A percentile compares a stretch with the other conserved stretches of the same genome.
Conservation (phyloP, 2,329 filamentous ascomycete genomes). For the Cercospora citrullina region DNA sequence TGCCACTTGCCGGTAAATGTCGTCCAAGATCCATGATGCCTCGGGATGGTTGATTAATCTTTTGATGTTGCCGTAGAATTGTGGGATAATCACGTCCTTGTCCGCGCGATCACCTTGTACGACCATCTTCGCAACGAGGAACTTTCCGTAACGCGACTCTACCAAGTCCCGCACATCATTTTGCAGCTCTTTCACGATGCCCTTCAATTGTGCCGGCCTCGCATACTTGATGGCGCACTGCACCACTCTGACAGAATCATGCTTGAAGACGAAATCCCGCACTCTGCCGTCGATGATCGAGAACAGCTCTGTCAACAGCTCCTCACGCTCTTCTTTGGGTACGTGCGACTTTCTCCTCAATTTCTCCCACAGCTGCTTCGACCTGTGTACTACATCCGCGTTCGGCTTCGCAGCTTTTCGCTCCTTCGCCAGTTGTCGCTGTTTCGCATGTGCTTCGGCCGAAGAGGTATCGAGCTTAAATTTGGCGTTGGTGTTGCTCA, state of each 20-base stretch:
- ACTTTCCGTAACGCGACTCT: conserved; percentile 96
- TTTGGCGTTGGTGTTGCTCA: conserved; percentile 28
- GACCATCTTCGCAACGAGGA: conserved; percentile 91
- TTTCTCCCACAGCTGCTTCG: conserved; percentile 97
- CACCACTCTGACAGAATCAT: conserved; percentile 93
- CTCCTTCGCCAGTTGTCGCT: conserved; percentile 83
- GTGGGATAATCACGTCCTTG: conserved; percentile 82
- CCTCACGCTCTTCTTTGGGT: conserved; percentile 80
- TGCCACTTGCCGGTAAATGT: conserved; percentile 88
- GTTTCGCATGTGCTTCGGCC: conserved; percentile 87
- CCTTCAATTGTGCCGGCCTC: conserved; percentile 76
- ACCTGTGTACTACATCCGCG: conserved; percentile 80
- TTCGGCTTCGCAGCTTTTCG: conserved; percentile 91
- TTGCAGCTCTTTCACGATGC: conserved; percentile 82
- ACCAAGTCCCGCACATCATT: conserved; percentile 81
- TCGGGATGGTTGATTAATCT: conserved; percentile 95
- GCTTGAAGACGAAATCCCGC: conserved; percentile 96
- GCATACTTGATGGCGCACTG: conserved; percentile 98
- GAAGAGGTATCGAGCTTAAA: conserved; percentile 60
- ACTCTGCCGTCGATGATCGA: conserved; percentile 86
- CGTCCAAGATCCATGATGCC: conserved; percentile 95
- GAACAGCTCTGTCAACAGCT: conserved; percentile 86
- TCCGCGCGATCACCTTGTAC: conserved; percentile 88
- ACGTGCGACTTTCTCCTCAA: conserved; percentile 92
- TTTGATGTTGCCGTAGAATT: conserved; percentile 92